Evolutionary conservation across 176 grass and related monocot genomes (phyloP).

Genomic region (Eleusine coracana): DNA sequence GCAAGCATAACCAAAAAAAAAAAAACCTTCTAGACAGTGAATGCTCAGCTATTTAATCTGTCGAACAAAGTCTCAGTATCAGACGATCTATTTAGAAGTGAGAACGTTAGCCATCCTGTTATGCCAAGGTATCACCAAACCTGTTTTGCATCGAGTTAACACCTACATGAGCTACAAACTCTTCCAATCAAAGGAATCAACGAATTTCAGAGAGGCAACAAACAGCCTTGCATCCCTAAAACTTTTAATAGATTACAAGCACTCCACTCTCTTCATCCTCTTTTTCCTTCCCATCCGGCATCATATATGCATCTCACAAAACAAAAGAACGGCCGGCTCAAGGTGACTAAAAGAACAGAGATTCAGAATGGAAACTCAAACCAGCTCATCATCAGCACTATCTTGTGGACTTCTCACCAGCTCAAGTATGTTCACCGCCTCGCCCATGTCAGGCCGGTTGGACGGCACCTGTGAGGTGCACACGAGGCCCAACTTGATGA

Average conservation of each 20-base stretch:
- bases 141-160: slow-evolving; percentile 31
- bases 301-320: slow-evolving; percentile 59
- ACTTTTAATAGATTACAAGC: slow-evolving; percentile 49
- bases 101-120: slow-evolving; percentile 27
- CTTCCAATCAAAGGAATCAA: slow-evolving; percentile 40
- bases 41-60: not conserved
- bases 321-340: slow-evolving; percentile 33
- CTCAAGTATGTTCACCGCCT: slow-evolving; percentile 84
- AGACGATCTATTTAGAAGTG: slow-evolving; percentile 31
- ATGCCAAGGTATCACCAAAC: not conserved
- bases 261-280: slow-evolving; percentile 46
- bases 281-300: not conserved
- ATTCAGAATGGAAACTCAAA: slow-evolving; percentile 39
- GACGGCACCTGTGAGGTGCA: slow-evolving; percentile 96
- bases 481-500: slow-evolving; percentile 84
- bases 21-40: not conserved
- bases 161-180: slow-evolving; percentile 25
- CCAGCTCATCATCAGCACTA: slow-evolving; percentile 63
- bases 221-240: slow-evolving; percentile 29
- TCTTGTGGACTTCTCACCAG: slow-evolving; percentile 71
- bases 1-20: not conserved
- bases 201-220: slow-evolving; percentile 44
- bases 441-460: slow-evolving; percentile 81
- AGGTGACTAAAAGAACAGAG: slow-evolving; percentile 12
- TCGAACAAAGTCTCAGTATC: slow-evolving; percentile 20